Conservation (phyloP, 106 monocot genomes). For the Cymbidium sinense region DNA sequence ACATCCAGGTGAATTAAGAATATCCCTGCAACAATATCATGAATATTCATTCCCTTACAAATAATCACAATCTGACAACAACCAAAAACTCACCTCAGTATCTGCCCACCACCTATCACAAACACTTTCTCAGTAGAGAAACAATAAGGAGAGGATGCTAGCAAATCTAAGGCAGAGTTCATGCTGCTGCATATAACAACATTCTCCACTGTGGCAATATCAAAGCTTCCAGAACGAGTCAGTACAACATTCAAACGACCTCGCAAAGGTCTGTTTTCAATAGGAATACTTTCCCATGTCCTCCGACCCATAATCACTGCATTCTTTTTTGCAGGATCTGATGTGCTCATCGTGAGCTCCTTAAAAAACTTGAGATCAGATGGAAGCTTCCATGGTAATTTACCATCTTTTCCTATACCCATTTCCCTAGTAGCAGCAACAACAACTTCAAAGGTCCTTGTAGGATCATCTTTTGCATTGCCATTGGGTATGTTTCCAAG, state of each 20-base stretch:
- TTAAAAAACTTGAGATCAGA: slow-evolving; percentile 88
- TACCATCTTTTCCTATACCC: slow-evolving; percentile 92
- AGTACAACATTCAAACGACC: slow-evolving; percentile 87
- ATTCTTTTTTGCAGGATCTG: slow-evolving; percentile 84
- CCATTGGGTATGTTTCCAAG: slow-evolving; percentile 21
- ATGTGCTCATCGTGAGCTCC: slow-evolving; percentile 56
- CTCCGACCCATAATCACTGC: slow-evolving; percentile 97
- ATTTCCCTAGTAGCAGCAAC: slow-evolving; percentile 74
- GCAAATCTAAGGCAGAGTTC: slow-evolving; percentile 63
- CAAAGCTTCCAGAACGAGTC: slow-evolving; percentile 87
- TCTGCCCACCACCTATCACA: slow-evolving; percentile 88
- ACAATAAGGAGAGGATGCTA: slow-evolving; percentile 75
- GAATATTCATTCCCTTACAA: neutral
- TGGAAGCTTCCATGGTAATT: slow-evolving; percentile 79
- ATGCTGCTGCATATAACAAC: slow-evolving; percentile 79
- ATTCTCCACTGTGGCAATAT: slow-evolving; percentile 68
- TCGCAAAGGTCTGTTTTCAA: slow-evolving; percentile 54
- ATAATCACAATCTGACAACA: slow-evolving; percentile 5
- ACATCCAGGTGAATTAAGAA: slow-evolving; percentile 72
- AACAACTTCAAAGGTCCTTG: slow-evolving; percentile 75
- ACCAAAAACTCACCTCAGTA: slow-evolving; percentile 54
- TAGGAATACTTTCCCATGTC: slow-evolving; percentile 93
- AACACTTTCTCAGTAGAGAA: slow-evolving; percentile 85
- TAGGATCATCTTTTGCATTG: slow-evolving; percentile 21
- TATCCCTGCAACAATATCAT: slow-evolving; percentile 48